Evolutionary conservation across 2,329 filamentous ascomycete genomes (phyloP), one percentile per base, ranked within the genome.

Genomic region (Colletotrichum sp.): DNA sequence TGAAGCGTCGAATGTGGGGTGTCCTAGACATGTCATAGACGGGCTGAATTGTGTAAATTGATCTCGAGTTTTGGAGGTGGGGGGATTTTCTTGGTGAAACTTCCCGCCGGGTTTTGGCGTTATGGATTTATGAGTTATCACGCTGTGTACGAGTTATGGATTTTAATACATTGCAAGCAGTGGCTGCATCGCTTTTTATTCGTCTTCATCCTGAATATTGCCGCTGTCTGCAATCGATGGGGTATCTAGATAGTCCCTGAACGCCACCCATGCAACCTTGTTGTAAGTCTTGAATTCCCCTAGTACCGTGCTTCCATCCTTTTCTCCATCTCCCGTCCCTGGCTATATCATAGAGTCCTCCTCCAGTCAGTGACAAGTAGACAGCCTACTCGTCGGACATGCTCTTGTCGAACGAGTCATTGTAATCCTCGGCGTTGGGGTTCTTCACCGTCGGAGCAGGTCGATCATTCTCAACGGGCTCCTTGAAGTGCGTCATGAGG

Each of bases 401-500:
- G 30, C 59, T 61, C n/a, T 61, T 61, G 18, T 61, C 59, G 5
- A 64, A 34, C 18, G 59, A 64, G 16, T 71, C 36, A 55, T 55
- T 60, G 34, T 65, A 67, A 18, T 24, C 57, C 13, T 39, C 59
- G 15, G 60, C 61, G 13, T 64, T 81, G 3, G 79, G 82, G 66
- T 88, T 79, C 13, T 86, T 79, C 4, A 88, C 83, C 2, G 88
- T 90, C 5, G 86, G 88, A 3, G 87, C 84, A 5, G 87, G 86
- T 1, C 89, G 86, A 16, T 87, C 83, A 32, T 86, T 86, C 1
- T 79, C 79, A 4, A 81, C 81, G 0, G 93, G 93, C 28, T 89
- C 84, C 82, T 92, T 94, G 89, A 91, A 96, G 21, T 88, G 83
- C 26, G 88, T 79, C 93, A 96, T 94, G 78, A 94, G 85, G 78